phyloP scores from a whole-genome alignment of 805 yeast species.

The Suhomyces sp. region DNA sequence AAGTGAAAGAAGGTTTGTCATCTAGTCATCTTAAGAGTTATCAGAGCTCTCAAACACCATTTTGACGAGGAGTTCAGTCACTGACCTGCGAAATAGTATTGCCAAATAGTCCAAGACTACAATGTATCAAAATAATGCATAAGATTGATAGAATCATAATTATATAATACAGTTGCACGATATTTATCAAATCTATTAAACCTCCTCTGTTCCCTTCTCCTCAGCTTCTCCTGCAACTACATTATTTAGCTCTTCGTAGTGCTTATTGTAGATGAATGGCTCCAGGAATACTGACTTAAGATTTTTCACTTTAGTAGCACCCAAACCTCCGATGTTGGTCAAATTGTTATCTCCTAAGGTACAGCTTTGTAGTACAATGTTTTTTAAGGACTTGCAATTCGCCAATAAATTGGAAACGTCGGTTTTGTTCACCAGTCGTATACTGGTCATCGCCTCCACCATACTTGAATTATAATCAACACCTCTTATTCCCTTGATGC shows the following conservation, averaged over 20 bases:
- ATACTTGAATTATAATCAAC: constrained; percentile 46
- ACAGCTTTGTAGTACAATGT: constrained; percentile 36
- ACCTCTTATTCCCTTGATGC: constrained; percentile 44
- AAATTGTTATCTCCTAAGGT: constrained; percentile 16
- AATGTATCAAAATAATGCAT: no score
- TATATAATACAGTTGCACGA: no score
- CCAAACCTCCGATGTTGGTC: constrained; percentile 48
- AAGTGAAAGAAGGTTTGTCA: constrained; percentile 2
- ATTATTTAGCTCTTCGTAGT: constrained; percentile 3
- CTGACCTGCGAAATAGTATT: no score
- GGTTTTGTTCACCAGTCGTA: constrained; percentile 51
- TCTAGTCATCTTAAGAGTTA: background rate
- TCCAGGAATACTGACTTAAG: constrained; percentile 43
- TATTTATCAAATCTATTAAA: no score
- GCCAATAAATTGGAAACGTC: constrained; percentile 53
- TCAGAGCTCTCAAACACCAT: no score
- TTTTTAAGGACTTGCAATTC: constrained; percentile 44
- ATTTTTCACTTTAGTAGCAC: constrained; percentile 44
- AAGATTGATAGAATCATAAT: no score
- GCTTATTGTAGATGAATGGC: constrained; percentile 49
- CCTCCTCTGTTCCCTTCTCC: no score
- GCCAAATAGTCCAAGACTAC: no score
- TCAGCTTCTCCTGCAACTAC: no score
- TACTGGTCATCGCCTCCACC: constrained; percentile 45
- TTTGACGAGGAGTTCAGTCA: no score